Evolutionary conservation across 176 grass and related monocot species (phyloP), one percentile per base, ranked within the genome.

Genomic region (Zoysia pacifica): DNA sequence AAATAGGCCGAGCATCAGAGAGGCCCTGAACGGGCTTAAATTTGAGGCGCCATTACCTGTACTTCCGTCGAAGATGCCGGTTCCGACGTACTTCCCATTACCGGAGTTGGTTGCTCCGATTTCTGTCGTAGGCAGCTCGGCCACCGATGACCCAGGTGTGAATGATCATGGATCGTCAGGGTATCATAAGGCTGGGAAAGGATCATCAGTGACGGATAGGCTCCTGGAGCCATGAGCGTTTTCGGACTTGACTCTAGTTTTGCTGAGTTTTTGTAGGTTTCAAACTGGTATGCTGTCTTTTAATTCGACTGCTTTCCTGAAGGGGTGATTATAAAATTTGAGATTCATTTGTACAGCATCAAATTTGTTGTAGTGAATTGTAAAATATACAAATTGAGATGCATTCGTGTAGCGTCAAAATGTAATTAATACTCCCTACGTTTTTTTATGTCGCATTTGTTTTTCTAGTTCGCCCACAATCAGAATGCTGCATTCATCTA

Each of bases 1-100:
- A 4, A 67, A 83, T n/a, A 85, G 89, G 14, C 91, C 91, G 53
- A 90, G 73, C 11, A 89, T 94, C 67, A 94, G 83, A 56, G 89
- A 89, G 79, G 81, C 89, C 12, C 52, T 94, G 62, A 83, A 86
- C 51, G 86, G 84, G 12, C 85, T 94, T 35, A 85, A 91, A 43
- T 77, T 84, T 5, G 89, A 94, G 80, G 92, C 89, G 19, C 81
- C 86, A 81, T 82, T 94, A 77, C 86, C 92, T 1, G 64, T 38
- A 76, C 72, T 94, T 50, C 86, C 92, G 2, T 78, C 51, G 0
- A 89, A 85, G 76, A 91, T 91, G 81, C 86, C 81, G 2, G 89
- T 94, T 64, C 92, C 86, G 12, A 78, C 90, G 6, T 91, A 90
- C 83, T 75, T 88, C 46, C 88, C 91, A 7, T 10, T 76, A 67